Conservation (phyloP, 208 protist species). For the Tritrichomonas foetus region DNA sequence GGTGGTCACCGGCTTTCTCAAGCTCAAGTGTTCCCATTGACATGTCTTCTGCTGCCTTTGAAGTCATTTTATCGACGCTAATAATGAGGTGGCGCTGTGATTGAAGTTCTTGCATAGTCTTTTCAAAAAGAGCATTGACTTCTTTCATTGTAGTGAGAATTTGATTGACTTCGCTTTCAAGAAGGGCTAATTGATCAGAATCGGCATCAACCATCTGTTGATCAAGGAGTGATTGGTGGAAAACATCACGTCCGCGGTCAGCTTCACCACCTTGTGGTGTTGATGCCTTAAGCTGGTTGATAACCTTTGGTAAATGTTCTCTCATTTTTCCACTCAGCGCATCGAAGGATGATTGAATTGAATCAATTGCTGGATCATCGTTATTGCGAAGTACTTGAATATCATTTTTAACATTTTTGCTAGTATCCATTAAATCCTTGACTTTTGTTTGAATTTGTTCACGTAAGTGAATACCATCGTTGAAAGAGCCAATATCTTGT, state of each 20-base stretch:
- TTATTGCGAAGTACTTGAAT: too few species aligned
- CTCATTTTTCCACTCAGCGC: neutral
- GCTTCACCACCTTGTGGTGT: neutral
- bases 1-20: neutral
- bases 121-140: neutral
- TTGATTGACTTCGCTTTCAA: neutral
- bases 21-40: neutral
- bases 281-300: neutral
- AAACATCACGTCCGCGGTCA: too few species aligned
- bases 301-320: neutral
- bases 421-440: too few species aligned
- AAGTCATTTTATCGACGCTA: neutral
- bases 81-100: neutral
- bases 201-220: neutral
- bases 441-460: too few species aligned
- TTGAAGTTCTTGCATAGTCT: slow-evolving; percentile 4
- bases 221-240: neutral
- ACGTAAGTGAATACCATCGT: too few species aligned
- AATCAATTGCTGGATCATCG: too few species aligned
- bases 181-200: neutral
- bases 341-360: neutral
- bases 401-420: too few species aligned
- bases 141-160: slow-evolving; percentile 39
- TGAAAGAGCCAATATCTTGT: too few species aligned
- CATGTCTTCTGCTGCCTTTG: neutral